phyloP scores from a whole-genome alignment of 2,329 filamentous ascomycete species.

The Trichophyton schoenleinii region DNA sequence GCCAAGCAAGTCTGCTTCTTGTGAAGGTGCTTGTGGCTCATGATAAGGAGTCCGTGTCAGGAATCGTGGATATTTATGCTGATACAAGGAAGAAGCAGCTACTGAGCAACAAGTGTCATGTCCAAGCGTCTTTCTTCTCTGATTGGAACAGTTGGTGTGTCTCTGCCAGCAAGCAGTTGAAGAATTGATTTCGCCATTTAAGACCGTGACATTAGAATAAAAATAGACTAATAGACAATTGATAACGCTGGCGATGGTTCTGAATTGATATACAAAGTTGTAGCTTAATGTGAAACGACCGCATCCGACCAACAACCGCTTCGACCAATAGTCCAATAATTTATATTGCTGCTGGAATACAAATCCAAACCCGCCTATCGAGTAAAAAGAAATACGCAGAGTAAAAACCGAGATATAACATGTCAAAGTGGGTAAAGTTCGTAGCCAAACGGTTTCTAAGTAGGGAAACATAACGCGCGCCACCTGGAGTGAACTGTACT shows the following conservation, averaged over 20 bases:
- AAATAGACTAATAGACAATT: too few relatives aligned
- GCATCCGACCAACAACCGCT: too few relatives aligned
- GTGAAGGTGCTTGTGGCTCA: constrained; percentile 33
- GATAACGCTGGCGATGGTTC: too few relatives aligned
- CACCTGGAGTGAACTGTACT: neutral
- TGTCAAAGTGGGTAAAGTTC: neutral
- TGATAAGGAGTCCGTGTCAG: constrained; percentile 41
- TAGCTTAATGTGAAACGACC: too few relatives aligned
- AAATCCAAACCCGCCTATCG: neutral
- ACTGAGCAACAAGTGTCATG: constrained; percentile 42
- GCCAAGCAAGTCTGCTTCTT: constrained; percentile 40
- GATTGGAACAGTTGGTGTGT: constrained; percentile 65
- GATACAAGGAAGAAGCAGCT: constrained; percentile 50
- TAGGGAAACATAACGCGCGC: neutral
- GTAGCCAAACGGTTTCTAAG: neutral
- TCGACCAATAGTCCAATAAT: too few relatives aligned
- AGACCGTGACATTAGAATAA: too few relatives aligned
- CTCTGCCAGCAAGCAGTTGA: constrained; percentile 31
- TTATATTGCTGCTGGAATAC: too few relatives aligned
- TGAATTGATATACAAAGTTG: too few relatives aligned
- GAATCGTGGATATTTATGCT: constrained; percentile 52
- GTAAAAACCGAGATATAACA: neutral
- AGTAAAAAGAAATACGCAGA: neutral
- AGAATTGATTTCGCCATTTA: constrained; percentile 9
- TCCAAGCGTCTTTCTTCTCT: constrained; percentile 54